Evolutionary conservation across 2,329 filamentous ascomycete species (phyloP).

Genomic region (Zasmidium cellare): DNA sequence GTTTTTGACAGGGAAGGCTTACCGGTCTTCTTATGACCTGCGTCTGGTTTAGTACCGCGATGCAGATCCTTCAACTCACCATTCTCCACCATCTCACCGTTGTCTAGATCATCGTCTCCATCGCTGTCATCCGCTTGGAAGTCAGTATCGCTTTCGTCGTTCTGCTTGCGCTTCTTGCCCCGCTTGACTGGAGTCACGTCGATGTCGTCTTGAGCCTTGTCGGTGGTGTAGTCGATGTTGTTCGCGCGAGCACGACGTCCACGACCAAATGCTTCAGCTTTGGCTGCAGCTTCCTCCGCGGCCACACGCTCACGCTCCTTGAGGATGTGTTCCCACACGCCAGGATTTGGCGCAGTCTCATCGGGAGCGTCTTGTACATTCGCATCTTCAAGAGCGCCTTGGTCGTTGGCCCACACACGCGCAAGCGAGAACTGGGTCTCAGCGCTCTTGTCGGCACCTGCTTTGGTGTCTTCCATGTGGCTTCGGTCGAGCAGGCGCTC

Average conservation of each 20-base stretch:
- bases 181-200: slow-evolving; percentile 37
- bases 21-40: slow-evolving; percentile 30
- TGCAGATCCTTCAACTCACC: slow-evolving; percentile 21
- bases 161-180: slow-evolving; percentile 37
- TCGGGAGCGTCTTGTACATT: slow-evolving; percentile 40
- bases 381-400: slow-evolving; percentile 60
- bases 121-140: slow-evolving; percentile 47
- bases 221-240: slow-evolving; percentile 53
- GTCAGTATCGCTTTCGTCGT: slow-evolving; percentile 50
- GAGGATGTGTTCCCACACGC: slow-evolving; percentile 88
- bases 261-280: slow-evolving; percentile 76
- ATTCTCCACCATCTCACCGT: slow-evolving; percentile 22
- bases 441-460: slow-evolving; percentile 63
- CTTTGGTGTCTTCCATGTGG: slow-evolving; percentile 70
- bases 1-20: slow-evolving; percentile 18
- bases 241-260: slow-evolving; percentile 70
- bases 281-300: slow-evolving; percentile 66
- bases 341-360: slow-evolving; percentile 59
- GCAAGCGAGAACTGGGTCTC: slow-evolving; percentile 88
- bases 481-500: slow-evolving; percentile 88
- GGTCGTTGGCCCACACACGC: slow-evolving; percentile 86
- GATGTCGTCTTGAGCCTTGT: slow-evolving; percentile 25
- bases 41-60: slow-evolving; percentile 27
- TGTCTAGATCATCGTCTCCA: slow-evolving; percentile 26
- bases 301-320: slow-evolving; percentile 78